Evolutionary conservation across 805 yeast species (phyloP).

Genomic region (Suhomyces canberraensis): DNA sequence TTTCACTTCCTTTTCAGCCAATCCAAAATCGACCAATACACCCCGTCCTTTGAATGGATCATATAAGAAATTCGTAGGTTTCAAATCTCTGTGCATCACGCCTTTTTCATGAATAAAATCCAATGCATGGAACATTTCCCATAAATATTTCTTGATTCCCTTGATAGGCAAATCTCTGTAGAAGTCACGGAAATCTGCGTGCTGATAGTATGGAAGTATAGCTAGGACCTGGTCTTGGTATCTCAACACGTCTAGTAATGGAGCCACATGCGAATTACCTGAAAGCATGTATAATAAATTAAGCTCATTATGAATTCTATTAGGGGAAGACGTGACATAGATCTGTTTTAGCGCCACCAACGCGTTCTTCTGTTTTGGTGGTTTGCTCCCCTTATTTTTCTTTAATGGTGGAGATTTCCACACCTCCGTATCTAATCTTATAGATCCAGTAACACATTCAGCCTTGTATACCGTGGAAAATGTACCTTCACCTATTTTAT

Average conservation of each 20-base stretch:
- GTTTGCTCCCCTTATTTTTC: slow-evolving; percentile 17
- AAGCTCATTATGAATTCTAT: slow-evolving; percentile 84
- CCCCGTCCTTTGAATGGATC: slow-evolving; percentile 68
- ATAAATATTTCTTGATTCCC: slow-evolving; percentile 79
- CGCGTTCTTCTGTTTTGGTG: slow-evolving; percentile 31
- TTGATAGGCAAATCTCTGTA: slow-evolving; percentile 74
- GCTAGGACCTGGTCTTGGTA: slow-evolving; percentile 91
- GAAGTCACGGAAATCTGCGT: slow-evolving; percentile 85
- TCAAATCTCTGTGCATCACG: slow-evolving; percentile 42
- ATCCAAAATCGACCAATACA: slow-evolving; percentile 86
- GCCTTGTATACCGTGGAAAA: slow-evolving; percentile 63
- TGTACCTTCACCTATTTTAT: slow-evolving; percentile 67
- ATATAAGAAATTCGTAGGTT: slow-evolving; percentile 65
- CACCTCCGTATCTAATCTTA: slow-evolving; percentile 34
- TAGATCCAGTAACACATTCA: slow-evolving; percentile 46
- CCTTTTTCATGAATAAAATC: slow-evolving; percentile 52
- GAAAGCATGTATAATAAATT: slow-evolving; percentile 67
- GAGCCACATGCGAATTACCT: slow-evolving; percentile 76
- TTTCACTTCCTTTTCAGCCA: slow-evolving; percentile 60
- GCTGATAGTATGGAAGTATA: slow-evolving; percentile 85
- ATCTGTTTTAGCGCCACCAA: slow-evolving; percentile 88
- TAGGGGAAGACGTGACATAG: slow-evolving; percentile 93
- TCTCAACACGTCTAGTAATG: slow-evolving; percentile 82
- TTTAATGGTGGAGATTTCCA: slow-evolving; percentile 47
- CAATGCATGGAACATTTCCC: slow-evolving; percentile 74